Percentiles rank a stretch among this genome's conserved stretches.
Evolutionary conservation across 805 yeast species (phyloP).

Genomic region (Saccharomycopsis sp.): DNA sequence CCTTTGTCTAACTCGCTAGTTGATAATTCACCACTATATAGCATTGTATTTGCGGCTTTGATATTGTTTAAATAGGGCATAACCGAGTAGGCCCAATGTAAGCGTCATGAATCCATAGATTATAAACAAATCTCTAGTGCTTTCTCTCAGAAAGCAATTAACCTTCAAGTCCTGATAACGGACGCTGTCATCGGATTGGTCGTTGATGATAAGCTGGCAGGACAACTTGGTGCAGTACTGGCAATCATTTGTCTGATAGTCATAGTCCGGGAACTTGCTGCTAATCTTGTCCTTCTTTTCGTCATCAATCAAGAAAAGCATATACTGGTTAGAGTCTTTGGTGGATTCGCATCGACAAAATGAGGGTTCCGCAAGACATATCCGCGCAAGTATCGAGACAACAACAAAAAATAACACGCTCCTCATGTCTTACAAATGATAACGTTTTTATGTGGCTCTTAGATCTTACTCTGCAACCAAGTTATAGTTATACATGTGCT

Average conservation of each 20-base stretch:
- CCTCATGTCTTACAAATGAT: background rate
- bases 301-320: constrained; percentile 12
- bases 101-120: constrained; percentile 16
- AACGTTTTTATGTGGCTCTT: background rate
- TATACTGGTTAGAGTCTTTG: constrained; percentile 7
- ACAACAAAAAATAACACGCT: background rate
- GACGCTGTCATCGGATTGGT: background rate
- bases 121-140: constrained; percentile 14
- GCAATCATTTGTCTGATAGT: constrained; percentile 10
- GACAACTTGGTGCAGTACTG: constrained; percentile 16
- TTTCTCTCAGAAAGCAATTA: constrained; percentile 18
- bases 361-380: background rate
- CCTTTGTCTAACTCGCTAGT: background rate
- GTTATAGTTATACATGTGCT: too few relatives aligned
- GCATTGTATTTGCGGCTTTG: background rate
- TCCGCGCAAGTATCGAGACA: background rate
- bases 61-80: constrained; percentile 2
- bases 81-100: constrained; percentile 6
- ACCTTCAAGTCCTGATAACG: constrained; percentile 12
- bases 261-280: background rate
- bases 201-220: constrained; percentile 10
- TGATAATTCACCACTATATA: background rate
- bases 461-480: background rate
- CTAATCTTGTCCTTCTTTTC: background rate
- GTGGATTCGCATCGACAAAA: constrained; percentile 18